phyloP scores from a whole-genome alignment of 2,329 filamentous ascomycete genomes.

The Lasiodiplodia hormozganensis region DNA sequence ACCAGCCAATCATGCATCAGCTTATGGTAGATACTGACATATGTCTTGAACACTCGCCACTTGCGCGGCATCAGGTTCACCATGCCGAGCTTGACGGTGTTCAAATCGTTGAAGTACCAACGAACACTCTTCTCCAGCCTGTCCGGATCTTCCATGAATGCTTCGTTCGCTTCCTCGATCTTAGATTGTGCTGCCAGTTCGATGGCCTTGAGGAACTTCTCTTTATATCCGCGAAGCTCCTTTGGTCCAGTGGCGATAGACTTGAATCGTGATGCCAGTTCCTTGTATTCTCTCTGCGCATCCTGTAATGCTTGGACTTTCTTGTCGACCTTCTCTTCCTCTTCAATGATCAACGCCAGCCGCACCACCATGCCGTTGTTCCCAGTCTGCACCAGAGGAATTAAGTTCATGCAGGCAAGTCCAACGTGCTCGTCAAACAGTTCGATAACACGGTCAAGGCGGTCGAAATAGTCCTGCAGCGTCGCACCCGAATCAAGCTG shows the following conservation, averaged over 20 bases:
- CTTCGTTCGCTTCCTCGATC: conserved; percentile 73
- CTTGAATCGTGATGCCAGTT: conserved; percentile 91
- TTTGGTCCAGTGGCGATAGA: conserved; percentile 94
- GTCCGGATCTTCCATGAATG: conserved; percentile 83
- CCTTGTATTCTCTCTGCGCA: conserved; percentile 92
- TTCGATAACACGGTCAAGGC: conserved; percentile 84
- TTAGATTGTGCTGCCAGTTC: conserved; percentile 74
- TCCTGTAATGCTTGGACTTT: conserved; percentile 91
- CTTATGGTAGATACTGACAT: conserved; percentile 87
- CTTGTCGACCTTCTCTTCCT: conserved; percentile 95
- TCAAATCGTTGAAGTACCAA: conserved; percentile 98
- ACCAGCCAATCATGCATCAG: conserved; percentile 96
- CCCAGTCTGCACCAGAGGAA: conserved; percentile 82
- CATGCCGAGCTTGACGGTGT: conserved; percentile 94
- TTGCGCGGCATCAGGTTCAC: conserved; percentile 89
- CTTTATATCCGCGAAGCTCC: conserved; percentile 92
- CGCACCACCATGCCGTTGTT: conserved; percentile 91
- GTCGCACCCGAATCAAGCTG: conserved; percentile 72
- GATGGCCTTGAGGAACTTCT: conserved; percentile 88
- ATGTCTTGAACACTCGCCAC: conserved; percentile 94
- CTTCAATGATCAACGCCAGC: conserved; percentile 89
- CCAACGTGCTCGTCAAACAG: conserved; percentile 97
- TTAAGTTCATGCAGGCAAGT: conserved; percentile 85
- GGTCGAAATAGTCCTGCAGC: conserved; percentile 86
- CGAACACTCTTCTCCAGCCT: conserved; percentile 85